phyloP scores from a whole-genome alignment of 1,284 basidiomycete species.

The Stygiomarasmius scandens region DNA sequence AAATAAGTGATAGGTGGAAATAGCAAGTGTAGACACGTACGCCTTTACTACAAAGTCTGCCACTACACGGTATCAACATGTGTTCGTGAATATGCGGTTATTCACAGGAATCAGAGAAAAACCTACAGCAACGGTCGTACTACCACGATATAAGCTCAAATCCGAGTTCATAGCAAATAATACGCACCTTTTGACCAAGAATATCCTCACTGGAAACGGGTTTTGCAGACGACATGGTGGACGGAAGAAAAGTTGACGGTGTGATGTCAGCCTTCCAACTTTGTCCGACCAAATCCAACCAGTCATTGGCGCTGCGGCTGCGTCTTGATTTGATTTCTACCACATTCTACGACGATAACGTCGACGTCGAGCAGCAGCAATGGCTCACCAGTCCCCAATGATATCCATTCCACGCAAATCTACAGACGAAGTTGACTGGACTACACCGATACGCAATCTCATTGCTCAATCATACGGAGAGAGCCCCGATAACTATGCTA shows the following conservation, averaged over 20 bases:
- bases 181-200: constrained; percentile 79
- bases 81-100: constrained; percentile 8
- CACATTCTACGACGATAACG: background rate
- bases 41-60: constrained; percentile 80
- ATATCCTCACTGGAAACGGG: constrained; percentile 84
- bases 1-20: constrained; percentile 10
- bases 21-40: constrained; percentile 44
- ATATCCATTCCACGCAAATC: constrained; percentile 79
- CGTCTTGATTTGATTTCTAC: constrained; percentile 1
- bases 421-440: constrained; percentile 91
- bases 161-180: background rate
- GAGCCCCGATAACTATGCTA: constrained; percentile 83
- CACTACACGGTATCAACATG: constrained; percentile 41
- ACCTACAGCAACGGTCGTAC: constrained; percentile 93
- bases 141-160: constrained; percentile 31
- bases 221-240: constrained; percentile 54
- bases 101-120: constrained; percentile 8
- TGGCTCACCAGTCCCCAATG: constrained; percentile 81
- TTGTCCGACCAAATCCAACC: background rate
- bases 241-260: constrained; percentile 7
- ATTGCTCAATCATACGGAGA: constrained; percentile 96
- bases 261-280: background rate
- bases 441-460: constrained; percentile 81
- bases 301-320: background rate
- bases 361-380: constrained; percentile 27